Conservation (phyloP, 208 protist genomes). For the Wallacemonas sp. region DNA sequence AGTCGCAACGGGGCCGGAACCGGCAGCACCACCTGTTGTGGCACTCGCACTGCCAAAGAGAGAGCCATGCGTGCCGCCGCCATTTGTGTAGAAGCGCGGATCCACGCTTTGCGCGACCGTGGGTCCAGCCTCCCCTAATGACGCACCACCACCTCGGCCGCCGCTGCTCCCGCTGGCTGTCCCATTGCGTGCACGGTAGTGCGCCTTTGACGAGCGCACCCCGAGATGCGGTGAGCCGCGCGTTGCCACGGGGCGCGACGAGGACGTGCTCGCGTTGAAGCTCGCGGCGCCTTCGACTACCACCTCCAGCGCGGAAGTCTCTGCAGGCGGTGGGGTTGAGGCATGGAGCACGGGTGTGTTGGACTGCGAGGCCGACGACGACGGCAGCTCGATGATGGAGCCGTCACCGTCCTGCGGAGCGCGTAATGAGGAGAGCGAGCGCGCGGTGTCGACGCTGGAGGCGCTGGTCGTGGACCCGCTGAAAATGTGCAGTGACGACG, state of each 20-base stretch:
- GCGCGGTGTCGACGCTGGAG: slow-evolving; percentile 13
- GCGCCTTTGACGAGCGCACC: slow-evolving; percentile 4
- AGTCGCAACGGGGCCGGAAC: no score
- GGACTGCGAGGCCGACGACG: not conserved
- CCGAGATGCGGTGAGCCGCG: not conserved
- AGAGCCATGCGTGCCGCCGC: not conserved
- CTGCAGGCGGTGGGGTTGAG: not conserved
- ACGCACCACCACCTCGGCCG: not conserved
- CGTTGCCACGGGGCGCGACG: not conserved
- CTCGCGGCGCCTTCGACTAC: not conserved
- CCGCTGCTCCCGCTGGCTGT: not conserved
- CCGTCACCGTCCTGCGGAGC: no score
- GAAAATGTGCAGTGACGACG: slow-evolving; percentile 14
- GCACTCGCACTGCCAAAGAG: not conserved
- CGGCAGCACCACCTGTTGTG: not conserved
- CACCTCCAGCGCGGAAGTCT: not conserved
- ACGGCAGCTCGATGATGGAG: not conserved
- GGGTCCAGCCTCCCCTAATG: no score
- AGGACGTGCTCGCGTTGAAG: not conserved
- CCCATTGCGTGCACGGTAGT: not conserved
- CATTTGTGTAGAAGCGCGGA: slow-evolving; percentile 8
- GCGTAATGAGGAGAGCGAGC: no score
- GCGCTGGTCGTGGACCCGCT: slow-evolving; percentile 14
- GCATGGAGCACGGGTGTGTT: not conserved
- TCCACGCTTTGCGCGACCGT: slow-evolving; percentile 7